These are phyloP conservation scores for Suhomyces taliae DNA, from an alignment of 1,139 yeast species.

Conservation along the genomic window DNA sequence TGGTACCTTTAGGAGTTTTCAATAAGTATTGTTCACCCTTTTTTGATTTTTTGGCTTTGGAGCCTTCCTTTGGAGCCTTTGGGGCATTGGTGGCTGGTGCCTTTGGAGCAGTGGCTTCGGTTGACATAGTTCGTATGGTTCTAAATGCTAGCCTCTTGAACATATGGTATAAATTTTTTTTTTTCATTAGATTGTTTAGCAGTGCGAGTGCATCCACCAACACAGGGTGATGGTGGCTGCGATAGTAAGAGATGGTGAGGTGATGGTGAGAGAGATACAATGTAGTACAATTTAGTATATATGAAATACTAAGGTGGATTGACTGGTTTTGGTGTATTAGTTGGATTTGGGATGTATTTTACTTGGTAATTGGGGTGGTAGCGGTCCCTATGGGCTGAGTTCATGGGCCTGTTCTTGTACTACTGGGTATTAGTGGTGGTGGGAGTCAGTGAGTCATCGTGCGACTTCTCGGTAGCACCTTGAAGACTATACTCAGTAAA, in stretches of 20 bases:
- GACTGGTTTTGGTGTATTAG: too few relatives aligned
- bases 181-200: neutral
- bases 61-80: constrained; percentile 1
- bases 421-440: too few relatives aligned
- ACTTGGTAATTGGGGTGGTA: too few relatives aligned
- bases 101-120: constrained; percentile 12
- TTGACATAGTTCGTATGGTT: constrained; percentile 24
- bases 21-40: constrained; percentile 56
- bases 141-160: constrained; percentile 12
- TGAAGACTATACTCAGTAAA: too few relatives aligned
- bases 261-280: neutral
- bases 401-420: too few relatives aligned
- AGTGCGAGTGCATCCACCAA: neutral
- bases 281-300: too few relatives aligned
- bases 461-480: too few relatives aligned
- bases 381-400: too few relatives aligned
- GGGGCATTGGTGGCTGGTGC: constrained; percentile 13
- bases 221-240: neutral
- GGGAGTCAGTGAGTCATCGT: too few relatives aligned
- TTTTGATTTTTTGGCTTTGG: constrained; percentile 26
- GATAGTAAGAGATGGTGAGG: constrained; percentile 1
- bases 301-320: too few relatives aligned
- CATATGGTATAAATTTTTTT: constrained; percentile 10
- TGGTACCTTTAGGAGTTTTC: constrained; percentile 96
- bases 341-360: too few relatives aligned